Base-by-base conservation (phyloP, 164 flowering plant genomes). In the Santalum album region DNA sequence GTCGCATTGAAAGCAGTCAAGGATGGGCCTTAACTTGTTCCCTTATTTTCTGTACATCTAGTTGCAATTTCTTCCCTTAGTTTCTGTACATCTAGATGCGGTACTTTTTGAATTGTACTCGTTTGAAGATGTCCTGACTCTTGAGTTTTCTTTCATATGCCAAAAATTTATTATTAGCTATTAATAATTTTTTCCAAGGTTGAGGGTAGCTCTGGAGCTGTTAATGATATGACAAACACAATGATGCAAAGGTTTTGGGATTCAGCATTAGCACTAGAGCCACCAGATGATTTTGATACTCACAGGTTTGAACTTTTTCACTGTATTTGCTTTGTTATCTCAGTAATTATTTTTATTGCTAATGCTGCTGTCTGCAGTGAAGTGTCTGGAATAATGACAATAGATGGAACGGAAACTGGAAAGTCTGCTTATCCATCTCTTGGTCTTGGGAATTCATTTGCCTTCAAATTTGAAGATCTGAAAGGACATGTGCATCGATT, bases 211-310 rank as follows among this genome's bases (percentile, higher is more conserved):
- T 75, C 91, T 38, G 96, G 83, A 59, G 70, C 83, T 67, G 95
- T 73, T 51, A 88, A 83, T 72, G 94, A 83, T 52, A 65, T 84
- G 78, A 80, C 98, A 60, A 89, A 56, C 64, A 78, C 95, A 24
- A 83, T 88, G 84, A 84, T 92, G 98, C 98, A 89, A 62, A 89
- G 78, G 69, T 92, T 92, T 62, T 92, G 98, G 96, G 98, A 92
- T 63, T 92, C 98, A 51, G 94, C 96, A 11, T 83, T 91, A 62
- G 76, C 82, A 49, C 59, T 85, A 49, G 98, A 88, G 56, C 80
- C 94, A 39, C 79, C 87, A 12, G 96, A 92, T 60, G 95, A 92
- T 72, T 84, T 48, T 75, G 98, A 92, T 50, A 81, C 85, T 1
- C 94, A 75, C 0, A 92, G 98, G 98, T 83, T 49, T 43, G 2